Conservation (phyloP, 495 filamentous ascomycete genomes). For the Parachaetomium inaequale region DNA sequence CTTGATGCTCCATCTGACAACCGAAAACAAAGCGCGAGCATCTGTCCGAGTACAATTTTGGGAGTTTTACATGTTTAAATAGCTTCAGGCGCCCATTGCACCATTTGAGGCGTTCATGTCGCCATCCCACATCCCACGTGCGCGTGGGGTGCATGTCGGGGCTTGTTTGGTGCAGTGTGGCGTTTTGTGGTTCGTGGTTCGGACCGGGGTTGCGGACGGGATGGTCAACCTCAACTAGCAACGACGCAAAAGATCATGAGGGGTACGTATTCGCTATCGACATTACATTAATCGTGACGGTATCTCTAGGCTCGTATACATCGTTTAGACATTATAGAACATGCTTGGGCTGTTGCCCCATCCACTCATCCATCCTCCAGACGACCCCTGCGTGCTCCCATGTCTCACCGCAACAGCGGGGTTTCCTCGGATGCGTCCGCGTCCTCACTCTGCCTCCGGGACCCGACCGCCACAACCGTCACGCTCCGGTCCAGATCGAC, state of each 20-base stretch:
- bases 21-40: too few relatives aligned
- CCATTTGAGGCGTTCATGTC: conserved; percentile 21
- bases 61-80: conserved; percentile 5
- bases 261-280: background rate
- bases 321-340: conserved; percentile 15
- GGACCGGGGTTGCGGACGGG: background rate
- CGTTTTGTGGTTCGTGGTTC: conserved; percentile 6
- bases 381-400: background rate
- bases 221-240: background rate
- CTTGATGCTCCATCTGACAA: background rate
- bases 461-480: conserved; percentile 33
- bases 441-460: conserved; percentile 12
- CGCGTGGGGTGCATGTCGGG: conserved; percentile 17
- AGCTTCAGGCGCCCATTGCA: background rate
- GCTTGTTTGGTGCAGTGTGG: background rate
- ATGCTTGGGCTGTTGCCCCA: background rate
- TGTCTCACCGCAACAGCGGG: conserved; percentile 29
- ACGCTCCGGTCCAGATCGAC: conserved; percentile 32
- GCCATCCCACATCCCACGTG: conserved; percentile 23
- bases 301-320: background rate
- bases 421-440: conserved; percentile 27
- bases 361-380: background rate
- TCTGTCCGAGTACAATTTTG: too few relatives aligned
- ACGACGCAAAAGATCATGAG: background rate
- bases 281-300: conserved; percentile 6